Evolutionary conservation across 1,284 basidiomycete genomes (phyloP).

Genomic region (Puccinia coronata): DNA sequence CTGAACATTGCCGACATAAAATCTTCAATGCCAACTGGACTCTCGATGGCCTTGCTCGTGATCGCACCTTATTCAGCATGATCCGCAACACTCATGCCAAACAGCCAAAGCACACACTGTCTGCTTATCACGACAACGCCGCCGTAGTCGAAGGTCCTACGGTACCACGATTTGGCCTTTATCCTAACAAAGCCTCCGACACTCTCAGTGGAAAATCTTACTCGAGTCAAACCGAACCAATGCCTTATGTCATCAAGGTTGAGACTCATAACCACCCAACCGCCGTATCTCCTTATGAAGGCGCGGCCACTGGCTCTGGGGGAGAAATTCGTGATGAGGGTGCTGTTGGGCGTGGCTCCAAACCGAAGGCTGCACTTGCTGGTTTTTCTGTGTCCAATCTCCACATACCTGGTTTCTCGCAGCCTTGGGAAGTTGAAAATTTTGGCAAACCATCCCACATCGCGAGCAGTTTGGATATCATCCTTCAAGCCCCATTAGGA

Average conservation of each 20-base stretch:
- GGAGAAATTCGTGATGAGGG: slow-evolving; percentile 99
- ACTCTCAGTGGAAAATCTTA: slow-evolving; percentile 16
- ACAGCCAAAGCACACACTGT: slow-evolving; percentile 68
- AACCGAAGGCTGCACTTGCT: slow-evolving; percentile 90
- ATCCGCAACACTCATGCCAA: slow-evolving; percentile 80
- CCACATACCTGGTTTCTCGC: slow-evolving; percentile 78
- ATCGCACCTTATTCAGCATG: slow-evolving; percentile 90
- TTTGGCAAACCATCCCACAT: slow-evolving; percentile 89
- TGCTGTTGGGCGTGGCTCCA: slow-evolving; percentile 88
- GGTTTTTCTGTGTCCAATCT: slow-evolving; percentile 97
- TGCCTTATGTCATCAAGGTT: slow-evolving; percentile 93
- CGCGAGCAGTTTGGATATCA: slow-evolving; percentile 90
- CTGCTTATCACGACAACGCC: slow-evolving; percentile 97
- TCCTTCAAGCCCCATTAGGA: slow-evolving; percentile 93
- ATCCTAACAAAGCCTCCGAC: slow-evolving; percentile 7
- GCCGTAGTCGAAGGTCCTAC: slow-evolving; percentile 78
- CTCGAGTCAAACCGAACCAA: slow-evolving; percentile 67
- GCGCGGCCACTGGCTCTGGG: slow-evolving; percentile 94
- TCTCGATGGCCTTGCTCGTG: slow-evolving; percentile 71
- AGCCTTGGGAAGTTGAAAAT: slow-evolving; percentile 82
- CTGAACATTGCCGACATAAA: slow-evolving; percentile 98
- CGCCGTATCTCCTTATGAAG: slow-evolving; percentile 95
- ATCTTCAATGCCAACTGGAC: slow-evolving; percentile 99
- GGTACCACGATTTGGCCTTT: slow-evolving; percentile 72
- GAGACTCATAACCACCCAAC: slow-evolving; percentile 99